Evolutionary conservation across 768 basidiomycete genomes (phyloP), one percentile per base, ranked within the genome.

Genomic region (Harrya chromipes): DNA sequence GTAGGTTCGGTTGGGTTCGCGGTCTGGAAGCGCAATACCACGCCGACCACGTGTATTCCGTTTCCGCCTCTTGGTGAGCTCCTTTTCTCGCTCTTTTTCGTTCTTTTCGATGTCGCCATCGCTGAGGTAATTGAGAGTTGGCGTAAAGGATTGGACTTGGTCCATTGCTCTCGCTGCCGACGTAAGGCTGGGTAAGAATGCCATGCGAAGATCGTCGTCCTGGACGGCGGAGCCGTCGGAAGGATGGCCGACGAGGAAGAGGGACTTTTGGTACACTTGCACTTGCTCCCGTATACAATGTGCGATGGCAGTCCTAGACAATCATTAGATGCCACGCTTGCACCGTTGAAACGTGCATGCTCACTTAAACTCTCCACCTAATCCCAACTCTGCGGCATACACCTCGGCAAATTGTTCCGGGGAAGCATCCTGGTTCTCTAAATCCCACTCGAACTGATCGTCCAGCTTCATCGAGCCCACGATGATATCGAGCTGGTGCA

Each of bases 371-470:
- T 99, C 97, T 8, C 93, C 91, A 23, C 79, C 80, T 21, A 99
- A 71, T 5, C 97, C 97, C 20, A 99, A 72, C 56, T 99, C 97
- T 19, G 81, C 80, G 2, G 83, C 74, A 64, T 97, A 95, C 1
- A 85, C 77, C 54, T 88, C 86, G 7, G 97, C 92, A 67, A 98
- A 98, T 21, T 87, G 84, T 69, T 99, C 97, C 0, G 95, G 94
- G 0, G 86, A 87, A 4, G 90, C 86, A 40, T 78, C 75, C 19
- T 74, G 70, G 48, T 88, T 92, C 57, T 86, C 86, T 33, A 97
- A 69, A 66, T 99, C 95, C 97, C 97, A 99, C 65, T 98, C 97
- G 62, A 98, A 95, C 62, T 94, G 89, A 69, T 99, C 97, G 48
- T 92, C 89, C 20, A 99, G 79, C 67, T 94, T 94, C 73, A 94